Evolutionary conservation across 140 eudicot genomes (phyloP), one percentile per base, ranked within the genome.

Genomic region (Ambrosia hybrid): DNA sequence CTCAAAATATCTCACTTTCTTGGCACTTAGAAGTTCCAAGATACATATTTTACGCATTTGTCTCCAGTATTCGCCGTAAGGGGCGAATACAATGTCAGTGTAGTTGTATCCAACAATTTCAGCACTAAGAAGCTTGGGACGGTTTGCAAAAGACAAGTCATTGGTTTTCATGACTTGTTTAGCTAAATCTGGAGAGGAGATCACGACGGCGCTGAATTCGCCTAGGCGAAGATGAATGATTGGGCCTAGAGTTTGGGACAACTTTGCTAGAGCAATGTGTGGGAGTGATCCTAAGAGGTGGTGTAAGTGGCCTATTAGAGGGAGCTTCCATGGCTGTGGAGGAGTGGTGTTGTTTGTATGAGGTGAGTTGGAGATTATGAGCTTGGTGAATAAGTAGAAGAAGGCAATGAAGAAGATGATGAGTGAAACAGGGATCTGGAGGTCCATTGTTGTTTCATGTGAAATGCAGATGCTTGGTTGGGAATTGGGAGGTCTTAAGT

Each of bases 11-110:
- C 15, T 3, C 1, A 59, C 65, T 33, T 59, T 30, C 3, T 59
- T 59, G 8, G 16, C 65, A 59, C 65, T 59, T 30, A 59, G 14
- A 3, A 59, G 65, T 41, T 59, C 65, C 65, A 59, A 59, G n/a
- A 59, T 33, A 41, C 65, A 59, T 10, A 59, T 59, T 30, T 59
- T 59, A 26, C 65, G 43, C 41, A 30, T 30, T 3, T 59, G 65
- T 59, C 65, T 10, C 65, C 65, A 59, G 41, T 59, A 59, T 6
- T 59, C 65, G 3, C 65, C 65, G 43, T 59, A 59, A 9, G 65
- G 65, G 4, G 65, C 5, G 43, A 59, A 59, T 0, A 1, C 16
- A 6, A 59, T 30, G 1, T 59, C 16, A 0, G 65, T 59, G 39
- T 59, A 59, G 16, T 59, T 59, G 43, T 59, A 59, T 33, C 65